Evolutionary conservation across 2,329 filamentous ascomycete genomes (phyloP).

Genomic region (Cercospora beticola): DNA sequence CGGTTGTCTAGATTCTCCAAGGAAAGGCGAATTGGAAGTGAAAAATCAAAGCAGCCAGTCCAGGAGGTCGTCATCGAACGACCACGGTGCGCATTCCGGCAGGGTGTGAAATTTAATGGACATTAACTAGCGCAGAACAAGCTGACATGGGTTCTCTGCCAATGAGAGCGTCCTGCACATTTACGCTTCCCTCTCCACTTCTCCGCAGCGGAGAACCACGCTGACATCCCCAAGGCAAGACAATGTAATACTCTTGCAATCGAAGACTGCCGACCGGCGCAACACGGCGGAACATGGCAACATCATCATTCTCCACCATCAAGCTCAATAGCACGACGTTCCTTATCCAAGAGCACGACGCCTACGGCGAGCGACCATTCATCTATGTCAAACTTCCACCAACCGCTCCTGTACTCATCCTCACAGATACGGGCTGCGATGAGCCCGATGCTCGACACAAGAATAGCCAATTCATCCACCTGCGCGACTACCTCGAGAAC

Average conservation of each 20-base stretch:
- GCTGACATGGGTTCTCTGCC: neutral
- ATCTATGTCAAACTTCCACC: slow-evolving; percentile 50
- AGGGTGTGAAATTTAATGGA: neutral
- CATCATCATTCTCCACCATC: slow-evolving; percentile 38
- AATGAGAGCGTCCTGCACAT: neutral
- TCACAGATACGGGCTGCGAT: slow-evolving; percentile 51
- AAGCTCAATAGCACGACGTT: slow-evolving; percentile 48
- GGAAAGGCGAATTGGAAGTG: neutral
- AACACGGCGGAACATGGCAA: neutral
- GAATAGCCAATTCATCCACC: slow-evolving; percentile 35
- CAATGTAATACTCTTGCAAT: neutral
- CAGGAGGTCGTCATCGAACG: too few relatives aligned
- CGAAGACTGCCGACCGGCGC: neutral
- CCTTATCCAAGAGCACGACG: slow-evolving; percentile 47
- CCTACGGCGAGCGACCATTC: slow-evolving; percentile 45
- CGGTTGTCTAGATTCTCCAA: neutral
- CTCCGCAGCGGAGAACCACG: neutral
- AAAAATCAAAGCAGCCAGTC: neutral
- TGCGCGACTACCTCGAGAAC: slow-evolving; percentile 47
- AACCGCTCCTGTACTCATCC: slow-evolving; percentile 36
- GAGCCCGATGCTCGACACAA: slow-evolving; percentile 34
- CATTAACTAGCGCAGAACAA: neutral
- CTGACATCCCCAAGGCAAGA: neutral
- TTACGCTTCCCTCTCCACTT: neutral
- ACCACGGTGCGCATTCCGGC: neutral